A percentile compares a stretch with the other conserved stretches of the same genome.
Evolutionary conservation across 2,329 filamentous ascomycete species (phyloP).

Genomic region (Aspergillus fijiensis): DNA sequence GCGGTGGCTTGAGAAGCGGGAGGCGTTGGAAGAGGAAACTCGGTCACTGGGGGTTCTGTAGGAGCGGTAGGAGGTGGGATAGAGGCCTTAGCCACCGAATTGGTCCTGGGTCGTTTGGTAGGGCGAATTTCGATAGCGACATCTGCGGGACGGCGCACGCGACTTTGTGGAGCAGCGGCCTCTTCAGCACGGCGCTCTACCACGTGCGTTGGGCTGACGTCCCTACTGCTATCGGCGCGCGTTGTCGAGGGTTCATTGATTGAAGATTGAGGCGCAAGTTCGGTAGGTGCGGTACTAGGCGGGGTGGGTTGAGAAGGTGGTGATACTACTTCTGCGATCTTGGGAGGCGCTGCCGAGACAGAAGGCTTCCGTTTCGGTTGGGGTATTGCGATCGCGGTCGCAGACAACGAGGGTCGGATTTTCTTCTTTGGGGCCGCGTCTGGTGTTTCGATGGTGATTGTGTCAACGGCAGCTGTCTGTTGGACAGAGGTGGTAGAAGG

Average conservation of each 20-base stretch:
- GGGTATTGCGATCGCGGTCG: conserved; percentile 30
- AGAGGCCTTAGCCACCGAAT: background rate
- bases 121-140: conserved; percentile 23
- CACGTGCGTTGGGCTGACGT: background rate
- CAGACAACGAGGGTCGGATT: conserved; percentile 7
- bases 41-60: background rate
- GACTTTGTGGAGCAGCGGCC: conserved; percentile 7
- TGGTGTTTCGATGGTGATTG: conserved; percentile 20
- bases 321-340: conserved; percentile 12
- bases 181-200: background rate
- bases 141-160: conserved; percentile 6
- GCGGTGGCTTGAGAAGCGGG: conserved; percentile 27
- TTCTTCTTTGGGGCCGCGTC: conserved; percentile 3
- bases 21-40: conserved; percentile 19
- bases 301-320: conserved; percentile 21
- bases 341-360: conserved; percentile 18
- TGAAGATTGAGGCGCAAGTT: conserved; percentile 4
- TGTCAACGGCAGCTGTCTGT: conserved; percentile 18
- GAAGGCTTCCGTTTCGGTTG: conserved; percentile 29
- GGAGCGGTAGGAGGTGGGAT: background rate
- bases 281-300: conserved; percentile 15
- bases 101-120: conserved; percentile 30
- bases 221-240: background rate
- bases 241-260: background rate
- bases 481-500: conserved; percentile 13